Evolutionary conservation across 2,329 filamentous ascomycete genomes (phyloP).

Genomic region (Lasiodiplodia gonubiensis): DNA sequence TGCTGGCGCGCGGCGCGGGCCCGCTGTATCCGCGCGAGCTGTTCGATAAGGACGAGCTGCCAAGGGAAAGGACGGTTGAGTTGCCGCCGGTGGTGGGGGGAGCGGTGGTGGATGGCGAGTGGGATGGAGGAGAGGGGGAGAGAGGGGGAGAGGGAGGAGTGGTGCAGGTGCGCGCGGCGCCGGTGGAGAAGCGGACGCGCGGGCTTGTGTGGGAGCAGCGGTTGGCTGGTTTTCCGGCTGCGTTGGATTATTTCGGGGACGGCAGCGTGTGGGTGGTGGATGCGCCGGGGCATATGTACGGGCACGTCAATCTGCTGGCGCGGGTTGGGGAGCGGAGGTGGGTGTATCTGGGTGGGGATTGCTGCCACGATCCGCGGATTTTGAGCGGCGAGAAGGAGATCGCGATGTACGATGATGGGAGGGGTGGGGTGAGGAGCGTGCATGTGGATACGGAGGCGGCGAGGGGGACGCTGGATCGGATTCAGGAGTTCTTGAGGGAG

Average conservation of each 20-base stretch:
- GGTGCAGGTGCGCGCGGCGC: neutral
- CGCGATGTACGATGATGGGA: constrained; percentile 56
- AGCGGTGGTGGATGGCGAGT: neutral
- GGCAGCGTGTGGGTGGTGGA: constrained; percentile 56
- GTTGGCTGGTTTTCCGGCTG: constrained; percentile 51
- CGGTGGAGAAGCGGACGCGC: neutral
- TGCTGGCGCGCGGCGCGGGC: constrained; percentile 34
- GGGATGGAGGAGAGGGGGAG: too few relatives aligned
- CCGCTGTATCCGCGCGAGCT: constrained; percentile 35
- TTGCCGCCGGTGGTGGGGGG: constrained; percentile 40
- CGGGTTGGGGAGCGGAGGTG: constrained; percentile 48
- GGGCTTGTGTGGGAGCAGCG: constrained; percentile 47
- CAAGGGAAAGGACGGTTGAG: constrained; percentile 47
- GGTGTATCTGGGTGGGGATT: constrained; percentile 60
- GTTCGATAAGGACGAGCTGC: constrained; percentile 54
- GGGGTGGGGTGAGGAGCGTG: constrained; percentile 55
- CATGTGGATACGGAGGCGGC: constrained; percentile 58
- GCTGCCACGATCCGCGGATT: constrained; percentile 59
- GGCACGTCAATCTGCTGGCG: constrained; percentile 58
- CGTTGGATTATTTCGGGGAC: constrained; percentile 56
- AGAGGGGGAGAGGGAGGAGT: too few relatives aligned
- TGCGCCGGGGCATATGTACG: constrained; percentile 58
- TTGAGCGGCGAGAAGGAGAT: constrained; percentile 59
- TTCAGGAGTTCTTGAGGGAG: constrained; percentile 45
- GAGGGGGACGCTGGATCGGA: constrained; percentile 49